These are phyloP conservation scores for Boletus speciosus DNA, from an alignment of 768 basidiomycete genomes.

Conservation along the genomic window DNA sequence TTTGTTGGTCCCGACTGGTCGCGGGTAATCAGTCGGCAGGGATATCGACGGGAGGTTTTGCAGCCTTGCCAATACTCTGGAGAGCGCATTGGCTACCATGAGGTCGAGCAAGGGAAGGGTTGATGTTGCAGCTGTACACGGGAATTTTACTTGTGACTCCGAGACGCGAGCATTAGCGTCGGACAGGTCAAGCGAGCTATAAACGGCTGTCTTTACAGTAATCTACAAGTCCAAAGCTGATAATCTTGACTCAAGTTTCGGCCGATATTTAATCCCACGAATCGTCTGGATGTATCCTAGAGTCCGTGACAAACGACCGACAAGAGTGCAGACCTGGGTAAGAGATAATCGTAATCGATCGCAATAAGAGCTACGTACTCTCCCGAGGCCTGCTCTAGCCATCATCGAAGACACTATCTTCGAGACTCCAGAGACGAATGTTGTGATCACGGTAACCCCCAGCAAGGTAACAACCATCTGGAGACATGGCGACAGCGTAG, in stretches of 20 bases:
- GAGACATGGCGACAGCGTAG: neutral
- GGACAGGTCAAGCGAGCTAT: neutral
- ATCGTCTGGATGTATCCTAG: neutral
- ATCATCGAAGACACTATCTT: neutral
- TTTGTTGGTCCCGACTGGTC: constrained; percentile 67
- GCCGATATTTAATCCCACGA: neutral
- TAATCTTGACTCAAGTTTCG: neutral
- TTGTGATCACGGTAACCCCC: neutral
- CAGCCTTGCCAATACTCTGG: constrained; percentile 60
- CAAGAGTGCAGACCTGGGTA: neutral
- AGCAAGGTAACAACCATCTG: neutral
- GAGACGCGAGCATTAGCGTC: neutral
- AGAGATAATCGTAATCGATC: too few species aligned
- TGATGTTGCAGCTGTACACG: neutral
- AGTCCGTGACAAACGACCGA: neutral
- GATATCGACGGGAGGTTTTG: constrained; percentile 86
- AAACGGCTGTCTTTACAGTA: neutral
- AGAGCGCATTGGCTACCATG: constrained; percentile 34
- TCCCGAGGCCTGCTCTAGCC: neutral
- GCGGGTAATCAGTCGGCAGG: constrained; percentile 93
- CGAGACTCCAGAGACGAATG: neutral
- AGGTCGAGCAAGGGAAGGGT: neutral
- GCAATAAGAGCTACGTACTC: neutral
- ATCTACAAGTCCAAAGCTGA: neutral
- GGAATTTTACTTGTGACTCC: constrained; percentile 8